Conservation (phyloP, 2,329 filamentous ascomycete genomes). For the Arthrocladium fulminans region DNA sequence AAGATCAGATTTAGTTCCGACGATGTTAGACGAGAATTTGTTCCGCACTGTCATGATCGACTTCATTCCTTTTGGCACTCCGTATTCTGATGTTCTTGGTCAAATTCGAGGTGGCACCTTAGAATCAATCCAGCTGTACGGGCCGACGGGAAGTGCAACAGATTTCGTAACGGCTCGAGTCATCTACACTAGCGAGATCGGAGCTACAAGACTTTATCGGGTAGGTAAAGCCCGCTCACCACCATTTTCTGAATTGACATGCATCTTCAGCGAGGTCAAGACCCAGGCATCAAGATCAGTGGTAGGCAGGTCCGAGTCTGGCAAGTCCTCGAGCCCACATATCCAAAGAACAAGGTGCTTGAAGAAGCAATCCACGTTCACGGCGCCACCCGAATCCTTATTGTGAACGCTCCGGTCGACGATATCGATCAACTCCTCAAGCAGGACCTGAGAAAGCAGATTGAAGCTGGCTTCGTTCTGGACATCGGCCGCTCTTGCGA, state of each 20-base stretch:
- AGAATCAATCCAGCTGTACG: conserved; percentile 19
- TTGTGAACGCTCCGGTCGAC: conserved; percentile 8
- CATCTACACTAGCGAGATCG: conserved; percentile 16
- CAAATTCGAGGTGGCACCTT: conserved; percentile 16
- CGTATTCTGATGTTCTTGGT: conserved; percentile 14
- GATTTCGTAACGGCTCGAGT: conserved; percentile 20
- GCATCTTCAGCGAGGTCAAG: conserved; percentile 11
- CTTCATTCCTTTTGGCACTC: conserved; percentile 17
- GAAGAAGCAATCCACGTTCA: conserved; percentile 15
- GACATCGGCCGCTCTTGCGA: conserved; percentile 16
- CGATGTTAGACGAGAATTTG: conserved; percentile 14
- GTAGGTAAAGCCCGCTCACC: not conserved
- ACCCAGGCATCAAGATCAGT: conserved; percentile 15
- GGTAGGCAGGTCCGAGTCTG: conserved; percentile 15
- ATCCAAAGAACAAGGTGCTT: conserved; percentile 17
- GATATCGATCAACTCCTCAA: conserved; percentile 10
- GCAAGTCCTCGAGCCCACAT: conserved; percentile 21
- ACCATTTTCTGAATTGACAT: not conserved
- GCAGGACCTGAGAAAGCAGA: conserved; percentile 1
- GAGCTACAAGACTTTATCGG: conserved; percentile 15
- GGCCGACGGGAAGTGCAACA: conserved; percentile 15
- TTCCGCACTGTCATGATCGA: conserved; percentile 24
- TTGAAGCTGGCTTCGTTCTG: conserved; percentile 11
- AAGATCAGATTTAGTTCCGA: conserved; percentile 17
- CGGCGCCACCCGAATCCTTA: conserved; percentile 17